Conservation (phyloP, 176 grass and related monocot species). For the Poa pratensis region DNA sequence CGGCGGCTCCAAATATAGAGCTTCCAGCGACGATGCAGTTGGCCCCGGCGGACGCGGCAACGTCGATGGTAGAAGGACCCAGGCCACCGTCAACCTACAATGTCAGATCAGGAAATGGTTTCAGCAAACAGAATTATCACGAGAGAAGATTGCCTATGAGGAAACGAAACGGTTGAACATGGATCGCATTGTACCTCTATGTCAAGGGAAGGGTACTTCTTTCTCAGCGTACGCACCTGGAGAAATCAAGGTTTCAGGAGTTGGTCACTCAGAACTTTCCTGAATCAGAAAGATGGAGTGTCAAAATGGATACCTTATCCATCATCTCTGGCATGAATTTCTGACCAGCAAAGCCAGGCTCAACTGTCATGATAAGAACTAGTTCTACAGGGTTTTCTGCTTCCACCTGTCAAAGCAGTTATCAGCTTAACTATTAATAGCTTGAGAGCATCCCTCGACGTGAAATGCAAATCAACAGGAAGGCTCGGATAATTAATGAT, state of each 20-base stretch:
- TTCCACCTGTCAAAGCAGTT: slow-evolving; percentile 65
- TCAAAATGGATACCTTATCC: slow-evolving; percentile 70
- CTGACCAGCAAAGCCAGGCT: slow-evolving; percentile 97
- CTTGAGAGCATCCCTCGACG: neutral
- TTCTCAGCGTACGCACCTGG: slow-evolving; percentile 78
- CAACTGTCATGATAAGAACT: slow-evolving; percentile 98
- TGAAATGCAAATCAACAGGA: neutral
- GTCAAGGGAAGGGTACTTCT: slow-evolving; percentile 93
- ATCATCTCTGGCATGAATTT: slow-evolving; percentile 99
- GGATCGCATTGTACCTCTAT: slow-evolving; percentile 67
- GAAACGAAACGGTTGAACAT: neutral
- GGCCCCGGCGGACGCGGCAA: slow-evolving; percentile 76
- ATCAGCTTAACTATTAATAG: neutral
- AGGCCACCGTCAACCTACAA: slow-evolving; percentile 88
- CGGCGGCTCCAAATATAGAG: slow-evolving; percentile 75
- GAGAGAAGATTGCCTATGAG: neutral
- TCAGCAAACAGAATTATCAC: neutral
- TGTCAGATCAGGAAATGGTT: neutral
- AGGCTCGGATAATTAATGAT: neutral
- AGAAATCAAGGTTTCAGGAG: slow-evolving; percentile 30
- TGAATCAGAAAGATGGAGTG: neutral
- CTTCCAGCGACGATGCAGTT: slow-evolving; percentile 98
- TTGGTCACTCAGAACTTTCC: neutral
- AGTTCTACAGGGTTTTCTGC: slow-evolving; percentile 85
- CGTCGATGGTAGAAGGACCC: slow-evolving; percentile 85